Evolutionary conservation across 2,329 filamentous ascomycete genomes (phyloP).

Genomic region (Trichoderma sp.): DNA sequence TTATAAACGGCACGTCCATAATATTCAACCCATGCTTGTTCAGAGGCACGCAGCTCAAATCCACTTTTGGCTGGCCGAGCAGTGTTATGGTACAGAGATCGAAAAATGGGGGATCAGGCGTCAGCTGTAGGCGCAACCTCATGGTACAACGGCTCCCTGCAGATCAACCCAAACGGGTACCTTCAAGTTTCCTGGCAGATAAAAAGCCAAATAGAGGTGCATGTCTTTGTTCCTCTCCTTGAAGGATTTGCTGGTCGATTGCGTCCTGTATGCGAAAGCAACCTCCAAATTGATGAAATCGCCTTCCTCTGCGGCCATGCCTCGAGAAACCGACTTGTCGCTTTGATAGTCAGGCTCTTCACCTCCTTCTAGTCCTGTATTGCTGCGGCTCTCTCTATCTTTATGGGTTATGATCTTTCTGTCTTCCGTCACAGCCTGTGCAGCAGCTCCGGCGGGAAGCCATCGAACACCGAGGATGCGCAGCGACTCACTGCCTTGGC

Average conservation of each 20-base stretch:
- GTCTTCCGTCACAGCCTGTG: constrained; percentile 55
- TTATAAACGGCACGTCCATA: constrained; percentile 72
- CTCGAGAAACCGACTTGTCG: constrained; percentile 43
- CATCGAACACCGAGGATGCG: constrained; percentile 69
- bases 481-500: constrained; percentile 68
- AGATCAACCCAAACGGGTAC: constrained; percentile 72
- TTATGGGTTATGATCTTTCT: constrained; percentile 49
- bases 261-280: constrained; percentile 68
- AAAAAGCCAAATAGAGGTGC: constrained; percentile 70
- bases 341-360: constrained; percentile 34
- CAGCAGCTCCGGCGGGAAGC: constrained; percentile 68
- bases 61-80: constrained; percentile 70
- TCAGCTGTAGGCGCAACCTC: constrained; percentile 67
- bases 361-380: constrained; percentile 25
- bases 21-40: constrained; percentile 67
- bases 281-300: constrained; percentile 76
- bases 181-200: constrained; percentile 54
- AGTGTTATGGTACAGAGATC: constrained; percentile 71
- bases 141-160: constrained; percentile 66
- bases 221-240: constrained; percentile 65
- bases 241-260: constrained; percentile 58
- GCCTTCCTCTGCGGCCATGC: constrained; percentile 73
- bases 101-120: constrained; percentile 74
- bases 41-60: constrained; percentile 66
- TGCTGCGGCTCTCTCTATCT: constrained; percentile 30